phyloP scores from a whole-genome alignment of 495 filamentous ascomycete genomes.

The Penicillium bovifimosum region DNA sequence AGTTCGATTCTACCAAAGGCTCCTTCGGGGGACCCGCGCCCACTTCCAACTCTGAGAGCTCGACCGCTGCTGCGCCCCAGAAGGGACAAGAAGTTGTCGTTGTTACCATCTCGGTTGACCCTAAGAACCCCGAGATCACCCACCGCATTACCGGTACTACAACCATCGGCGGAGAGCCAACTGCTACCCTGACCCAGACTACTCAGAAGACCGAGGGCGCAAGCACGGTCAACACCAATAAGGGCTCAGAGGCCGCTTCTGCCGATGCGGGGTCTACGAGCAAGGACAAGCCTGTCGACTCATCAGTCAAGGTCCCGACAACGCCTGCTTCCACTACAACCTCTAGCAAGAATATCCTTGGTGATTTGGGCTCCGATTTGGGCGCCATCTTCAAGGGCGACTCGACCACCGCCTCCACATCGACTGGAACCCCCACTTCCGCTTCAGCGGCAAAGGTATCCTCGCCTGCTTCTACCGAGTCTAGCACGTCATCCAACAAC shows the following conservation, averaged over 20 bases:
- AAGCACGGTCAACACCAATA: constrained; percentile 1
- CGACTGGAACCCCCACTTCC: neutral
- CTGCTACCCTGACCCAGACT: constrained; percentile 8
- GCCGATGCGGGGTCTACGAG: constrained; percentile 9
- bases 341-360: neutral
- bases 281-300: neutral
- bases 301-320: neutral
- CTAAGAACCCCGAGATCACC: constrained; percentile 9
- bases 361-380: neutral
- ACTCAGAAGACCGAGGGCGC: constrained; percentile 8
- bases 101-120: constrained; percentile 17
- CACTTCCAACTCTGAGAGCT: neutral
- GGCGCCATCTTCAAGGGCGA: neutral
- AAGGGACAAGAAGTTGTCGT: constrained; percentile 19
- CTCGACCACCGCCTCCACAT: neutral
- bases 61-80: neutral
- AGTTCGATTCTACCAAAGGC: neutral
- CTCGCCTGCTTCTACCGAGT: constrained; percentile 7
- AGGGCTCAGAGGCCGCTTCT: constrained; percentile 7
- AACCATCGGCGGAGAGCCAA: constrained; percentile 18
- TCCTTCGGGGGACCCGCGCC: neutral
- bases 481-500: constrained; percentile 3
- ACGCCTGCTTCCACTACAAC: neutral
- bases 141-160: constrained; percentile 13
- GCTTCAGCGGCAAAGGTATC: neutral